Percentiles rank a stretch among this genome's conserved stretches.
These are phyloP conservation scores for Sporothrix phasma DNA, from an alignment of 2,329 filamentous ascomycete genomes.

Conservation along the genomic window DNA sequence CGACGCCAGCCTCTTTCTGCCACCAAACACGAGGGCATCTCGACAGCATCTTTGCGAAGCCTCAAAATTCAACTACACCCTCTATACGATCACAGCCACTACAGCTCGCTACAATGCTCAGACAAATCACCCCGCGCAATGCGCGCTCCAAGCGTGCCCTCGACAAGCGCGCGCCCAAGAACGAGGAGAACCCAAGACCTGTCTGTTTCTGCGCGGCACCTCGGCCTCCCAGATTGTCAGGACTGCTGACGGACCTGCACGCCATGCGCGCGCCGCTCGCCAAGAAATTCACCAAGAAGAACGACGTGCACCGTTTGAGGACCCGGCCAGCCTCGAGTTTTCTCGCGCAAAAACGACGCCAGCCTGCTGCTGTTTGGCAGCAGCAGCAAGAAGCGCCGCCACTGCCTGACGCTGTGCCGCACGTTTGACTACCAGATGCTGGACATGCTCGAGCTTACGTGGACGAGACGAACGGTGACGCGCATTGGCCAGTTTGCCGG, in stretches of 20 bases:
- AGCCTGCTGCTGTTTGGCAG: slow-evolving; percentile 62
- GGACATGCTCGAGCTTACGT: slow-evolving; percentile 92
- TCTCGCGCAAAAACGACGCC: slow-evolving; percentile 92
- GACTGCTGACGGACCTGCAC: slow-evolving; percentile 77
- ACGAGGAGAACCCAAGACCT: slow-evolving; percentile 79
- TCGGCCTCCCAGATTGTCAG: slow-evolving; percentile 75
- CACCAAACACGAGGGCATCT: background rate
- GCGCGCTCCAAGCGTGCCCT: slow-evolving; percentile 91
- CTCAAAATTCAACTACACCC: background rate
- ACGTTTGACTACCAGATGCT: slow-evolving; percentile 80
- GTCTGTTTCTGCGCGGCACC: slow-evolving; percentile 81
- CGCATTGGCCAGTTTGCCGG: slow-evolving; percentile 55
- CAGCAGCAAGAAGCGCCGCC: slow-evolving; percentile 90
- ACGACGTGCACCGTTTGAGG: slow-evolving; percentile 79
- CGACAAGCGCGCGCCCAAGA: slow-evolving; percentile 84
- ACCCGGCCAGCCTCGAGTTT: slow-evolving; percentile 55
- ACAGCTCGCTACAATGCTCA: slow-evolving; percentile 13
- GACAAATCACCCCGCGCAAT: slow-evolving; percentile 44
- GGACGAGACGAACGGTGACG: slow-evolving; percentile 61
- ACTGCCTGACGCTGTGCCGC: slow-evolving; percentile 72
- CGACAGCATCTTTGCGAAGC: background rate
- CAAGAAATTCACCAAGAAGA: slow-evolving; percentile 95
- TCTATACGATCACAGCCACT: background rate
- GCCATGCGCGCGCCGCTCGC: slow-evolving; percentile 74
- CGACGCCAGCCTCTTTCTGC: background rate